A percentile compares a stretch with the other conserved stretches of the same genome.
Conservation (phyloP, 805 yeast species). For the Ascoidea rubescens region DNA sequence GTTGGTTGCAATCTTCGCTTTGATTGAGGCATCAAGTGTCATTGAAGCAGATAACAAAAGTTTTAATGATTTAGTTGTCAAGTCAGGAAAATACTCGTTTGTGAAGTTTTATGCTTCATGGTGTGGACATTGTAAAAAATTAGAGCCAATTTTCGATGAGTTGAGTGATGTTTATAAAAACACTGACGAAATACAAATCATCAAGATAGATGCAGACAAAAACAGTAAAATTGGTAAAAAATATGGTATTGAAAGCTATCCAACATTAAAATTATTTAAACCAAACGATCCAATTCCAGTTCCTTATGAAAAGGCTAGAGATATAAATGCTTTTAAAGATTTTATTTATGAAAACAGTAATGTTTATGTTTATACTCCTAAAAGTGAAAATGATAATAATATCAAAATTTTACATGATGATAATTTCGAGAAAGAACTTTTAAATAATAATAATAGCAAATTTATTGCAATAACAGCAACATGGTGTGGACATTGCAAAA, state of each 20-base stretch:
- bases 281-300: constrained; percentile 30
- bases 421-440: constrained; percentile 25
- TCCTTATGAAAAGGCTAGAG: constrained; percentile 34
- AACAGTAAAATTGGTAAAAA: constrained; percentile 32
- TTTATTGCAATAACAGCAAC: constrained; percentile 35
- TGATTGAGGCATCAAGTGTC: constrained; percentile 16
- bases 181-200: constrained; percentile 22
- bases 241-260: constrained; percentile 33
- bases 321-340: constrained; percentile 28
- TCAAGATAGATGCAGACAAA: constrained; percentile 39
- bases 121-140: constrained; percentile 94
- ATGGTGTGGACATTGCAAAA: constrained; percentile 42
- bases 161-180: constrained; percentile 49
- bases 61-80: constrained; percentile 40
- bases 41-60: constrained; percentile 31
- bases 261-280: constrained; percentile 31
- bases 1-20: neutral
- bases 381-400: constrained; percentile 15
- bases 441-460: constrained; percentile 14
- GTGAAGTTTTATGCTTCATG: constrained; percentile 75
- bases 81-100: constrained; percentile 56
- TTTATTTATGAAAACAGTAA: constrained; percentile 28
- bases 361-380: constrained; percentile 15
- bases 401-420: constrained; percentile 19
- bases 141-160: constrained; percentile 81